Evolutionary conservation across 2,329 filamentous ascomycete genomes (phyloP), one percentile per base, ranked within the genome.

Genomic region (Aspergillus viridinutans): DNA sequence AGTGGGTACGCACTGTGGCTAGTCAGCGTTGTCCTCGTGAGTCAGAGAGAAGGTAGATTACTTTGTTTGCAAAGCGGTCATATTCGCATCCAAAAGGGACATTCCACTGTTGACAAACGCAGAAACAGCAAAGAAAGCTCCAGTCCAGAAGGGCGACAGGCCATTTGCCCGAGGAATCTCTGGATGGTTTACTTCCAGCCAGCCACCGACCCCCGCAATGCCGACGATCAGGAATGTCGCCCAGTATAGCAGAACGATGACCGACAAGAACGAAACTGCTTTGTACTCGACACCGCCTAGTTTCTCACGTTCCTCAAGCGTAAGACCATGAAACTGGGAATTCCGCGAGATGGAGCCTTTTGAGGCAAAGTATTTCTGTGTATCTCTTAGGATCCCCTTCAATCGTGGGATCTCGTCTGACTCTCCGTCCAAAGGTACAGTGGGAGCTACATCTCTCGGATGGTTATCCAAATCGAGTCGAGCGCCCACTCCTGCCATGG

Each of bases 91-190:
- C 14, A 82, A 69, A n/a, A 82, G 68, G 23, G 74, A 77, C 80
- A 83, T 82, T 50, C 80, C 81, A 28, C 75, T 79, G 61, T 83
- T 83, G 59, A 81, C 81, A 64, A 83, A 83, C 0, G 80, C 81
- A 42, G 79, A 81, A 1, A 82, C 75, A 1, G 80, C 80, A 58
- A 81, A 81, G 66, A 83, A 83, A 4, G 64, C 73, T 38, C 75
- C 71, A 45, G 71, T 71, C 76, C 75, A 76, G 61, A 79, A 82
- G 10, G 81, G 79, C 48, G 79, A 76, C 21, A 83, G 66, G 0
- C 79, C 80, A 58, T 83, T 82, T 2, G 56, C 55, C 23, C 66
- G 64, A 1, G 80, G 69, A 6, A 74, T 67, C 17, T 70, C 68
- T 12, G 78, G 68, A 50, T 72, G 69, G 40, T 81, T 77, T 25